Percentiles rank a stretch among this genome's conserved stretches.
These are phyloP conservation scores for Litsea cubeba DNA, from an alignment of 164 flowering plant species.

Conservation along the genomic window DNA sequence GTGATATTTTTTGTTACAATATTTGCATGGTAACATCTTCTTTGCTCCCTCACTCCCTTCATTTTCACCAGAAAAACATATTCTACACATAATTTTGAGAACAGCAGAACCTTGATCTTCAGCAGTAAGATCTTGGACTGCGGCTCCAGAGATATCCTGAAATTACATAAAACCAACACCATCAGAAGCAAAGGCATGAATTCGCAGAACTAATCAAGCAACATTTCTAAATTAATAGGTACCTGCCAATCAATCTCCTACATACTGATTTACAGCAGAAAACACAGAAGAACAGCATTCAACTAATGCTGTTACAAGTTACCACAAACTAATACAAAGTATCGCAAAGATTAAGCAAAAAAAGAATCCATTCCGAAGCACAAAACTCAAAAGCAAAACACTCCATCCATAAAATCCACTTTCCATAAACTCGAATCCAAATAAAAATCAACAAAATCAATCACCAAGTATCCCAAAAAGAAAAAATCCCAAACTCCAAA, in stretches of 20 bases:
- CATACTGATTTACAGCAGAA: not conserved
- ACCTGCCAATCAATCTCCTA: not conserved
- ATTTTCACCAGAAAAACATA: constrained; percentile 82
- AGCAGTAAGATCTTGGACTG: constrained; percentile 13
- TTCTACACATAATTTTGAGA: constrained; percentile 70
- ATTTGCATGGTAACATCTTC: constrained; percentile 84
- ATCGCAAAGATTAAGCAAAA: too few relatives aligned
- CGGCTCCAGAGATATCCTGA: constrained; percentile 23
- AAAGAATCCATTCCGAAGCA: too few relatives aligned
- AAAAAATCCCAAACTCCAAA: not conserved
- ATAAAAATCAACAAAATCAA: not conserved
- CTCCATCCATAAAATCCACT: too few relatives aligned
- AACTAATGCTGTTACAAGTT: too few relatives aligned
- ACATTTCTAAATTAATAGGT: not conserved
- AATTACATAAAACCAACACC: not conserved
- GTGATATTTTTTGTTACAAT: constrained; percentile 90
- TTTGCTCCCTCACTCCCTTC: constrained; percentile 85
- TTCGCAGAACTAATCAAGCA: not conserved
- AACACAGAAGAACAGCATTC: too few relatives aligned
- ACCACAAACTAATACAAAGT: too few relatives aligned
- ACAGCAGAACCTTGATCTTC: constrained; percentile 38
- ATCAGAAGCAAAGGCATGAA: not conserved
- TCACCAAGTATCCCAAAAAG: not conserved
- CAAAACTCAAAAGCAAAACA: too few relatives aligned
- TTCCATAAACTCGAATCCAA: too few relatives aligned